Evolutionary conservation across 1,139 yeast species (phyloP).

Genomic region (Neolecta irregularis): DNA sequence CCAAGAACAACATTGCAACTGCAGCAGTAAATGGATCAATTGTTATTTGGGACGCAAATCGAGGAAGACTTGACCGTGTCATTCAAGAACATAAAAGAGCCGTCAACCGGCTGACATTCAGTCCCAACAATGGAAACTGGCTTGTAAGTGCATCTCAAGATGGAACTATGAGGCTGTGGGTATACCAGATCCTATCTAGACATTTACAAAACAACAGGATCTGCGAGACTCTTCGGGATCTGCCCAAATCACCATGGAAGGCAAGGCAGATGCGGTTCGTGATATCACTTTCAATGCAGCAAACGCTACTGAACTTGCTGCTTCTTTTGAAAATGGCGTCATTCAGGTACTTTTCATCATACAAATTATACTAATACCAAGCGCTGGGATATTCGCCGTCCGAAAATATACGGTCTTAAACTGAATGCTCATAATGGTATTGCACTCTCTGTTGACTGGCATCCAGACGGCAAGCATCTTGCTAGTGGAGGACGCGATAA

Average conservation of each 20-base stretch:
- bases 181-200: constrained; percentile 39
- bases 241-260: constrained; percentile 28
- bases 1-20: constrained; percentile 15
- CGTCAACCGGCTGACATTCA: constrained; percentile 65
- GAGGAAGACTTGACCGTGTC: constrained; percentile 8
- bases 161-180: constrained; percentile 82
- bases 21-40: constrained; percentile 16
- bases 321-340: constrained; percentile 83
- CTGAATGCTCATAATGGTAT: constrained; percentile 88
- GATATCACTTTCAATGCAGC: constrained; percentile 29
- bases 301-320: constrained; percentile 37
- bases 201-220: constrained; percentile 29
- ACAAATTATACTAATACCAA: too few species aligned
- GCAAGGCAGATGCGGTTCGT: constrained; percentile 33
- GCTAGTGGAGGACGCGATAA: constrained; percentile 90
- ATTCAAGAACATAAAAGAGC: constrained; percentile 63
- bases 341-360: too few species aligned
- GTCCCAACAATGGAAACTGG: constrained; percentile 38
- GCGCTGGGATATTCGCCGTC: constrained; percentile 63
- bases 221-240: constrained; percentile 15
- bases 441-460: constrained; percentile 78
- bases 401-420: constrained; percentile 37
- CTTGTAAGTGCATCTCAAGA: constrained; percentile 82
- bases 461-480: constrained; percentile 65
- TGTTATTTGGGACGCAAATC: constrained; percentile 14